phyloP scores from a whole-genome alignment of 2,329 filamentous ascomycete species.

The Mollisiaceae sp. region DNA sequence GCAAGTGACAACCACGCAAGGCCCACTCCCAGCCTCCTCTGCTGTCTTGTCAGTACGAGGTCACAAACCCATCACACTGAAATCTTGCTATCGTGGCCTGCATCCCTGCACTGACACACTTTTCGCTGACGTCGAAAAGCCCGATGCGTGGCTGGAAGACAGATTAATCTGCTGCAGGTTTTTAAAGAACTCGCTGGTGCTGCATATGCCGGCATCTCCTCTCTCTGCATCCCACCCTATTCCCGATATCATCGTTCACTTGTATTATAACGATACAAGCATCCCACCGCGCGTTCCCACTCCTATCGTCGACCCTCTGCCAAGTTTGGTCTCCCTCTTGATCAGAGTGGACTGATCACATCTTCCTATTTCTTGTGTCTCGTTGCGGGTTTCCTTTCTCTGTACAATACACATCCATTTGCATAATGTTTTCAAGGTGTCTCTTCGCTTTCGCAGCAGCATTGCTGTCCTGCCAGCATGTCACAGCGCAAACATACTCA shows the following conservation, averaged over 20 bases:
- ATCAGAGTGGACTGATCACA: conserved; percentile 1
- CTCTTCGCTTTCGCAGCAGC: conserved; percentile 31
- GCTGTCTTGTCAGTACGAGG: conserved; percentile 13
- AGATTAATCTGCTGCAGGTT: conserved; percentile 29
- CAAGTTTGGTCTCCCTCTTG: background rate
- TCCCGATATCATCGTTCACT: background rate
- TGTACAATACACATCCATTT: conserved; percentile 27
- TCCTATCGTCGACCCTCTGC: background rate
- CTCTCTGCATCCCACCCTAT: background rate
- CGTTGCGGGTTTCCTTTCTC: conserved; percentile 20
- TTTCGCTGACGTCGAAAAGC: conserved; percentile 22
- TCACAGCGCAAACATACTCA: conserved; percentile 57
- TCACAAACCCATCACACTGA: background rate
- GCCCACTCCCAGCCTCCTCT: conserved; percentile 30
- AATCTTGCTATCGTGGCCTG: conserved; percentile 12
- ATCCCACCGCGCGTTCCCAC: conserved; percentile 1
- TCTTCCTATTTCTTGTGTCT: conserved; percentile 5
- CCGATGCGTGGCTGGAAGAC: conserved; percentile 27
- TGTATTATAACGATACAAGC: conserved; percentile 19
- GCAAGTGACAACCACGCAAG: conserved; percentile 18
- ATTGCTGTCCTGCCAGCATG: conserved; percentile 28
- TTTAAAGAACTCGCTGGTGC: conserved; percentile 26
- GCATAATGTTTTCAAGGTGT: conserved; percentile 38
- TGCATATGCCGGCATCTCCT: conserved; percentile 29
- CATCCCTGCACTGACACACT: conserved; percentile 17